Percentiles rank a stretch among this genome's conserved stretches.
These are phyloP conservation scores for Thecaphora frezii DNA, from an alignment of 1,284 basidiomycete species.

Conservation along the genomic window DNA sequence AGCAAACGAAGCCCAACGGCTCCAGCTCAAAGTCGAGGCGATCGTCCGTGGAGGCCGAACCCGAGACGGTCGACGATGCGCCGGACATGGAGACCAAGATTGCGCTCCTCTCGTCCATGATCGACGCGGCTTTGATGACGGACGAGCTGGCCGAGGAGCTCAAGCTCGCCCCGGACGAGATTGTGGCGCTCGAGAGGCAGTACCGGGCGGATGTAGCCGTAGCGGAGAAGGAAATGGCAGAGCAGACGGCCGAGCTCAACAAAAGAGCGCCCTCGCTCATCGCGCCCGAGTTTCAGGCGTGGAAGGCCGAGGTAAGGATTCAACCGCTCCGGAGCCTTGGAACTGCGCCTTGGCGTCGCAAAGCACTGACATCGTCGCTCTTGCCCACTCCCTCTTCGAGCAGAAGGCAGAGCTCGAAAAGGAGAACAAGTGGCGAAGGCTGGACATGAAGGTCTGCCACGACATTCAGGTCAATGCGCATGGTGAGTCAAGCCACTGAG, in stretches of 20 bases:
- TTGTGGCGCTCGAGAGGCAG: slow-evolving; percentile 13
- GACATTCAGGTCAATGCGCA: slow-evolving; percentile 27
- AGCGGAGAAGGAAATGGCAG: slow-evolving; percentile 27
- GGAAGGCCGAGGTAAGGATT: slow-evolving; percentile 16
- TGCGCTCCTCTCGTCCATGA: slow-evolving; percentile 19
- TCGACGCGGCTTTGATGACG: slow-evolving; percentile 33
- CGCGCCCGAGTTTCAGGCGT: slow-evolving; percentile 22
- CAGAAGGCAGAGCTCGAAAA: slow-evolving; percentile 18
- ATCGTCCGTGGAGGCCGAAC: too few species aligned
- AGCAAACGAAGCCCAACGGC: too few species aligned
- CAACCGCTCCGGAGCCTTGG: too few species aligned
- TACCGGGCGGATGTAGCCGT: slow-evolving; percentile 12
- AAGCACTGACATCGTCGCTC: too few species aligned
- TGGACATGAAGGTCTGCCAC: slow-evolving; percentile 14
- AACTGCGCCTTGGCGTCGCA: not conserved
- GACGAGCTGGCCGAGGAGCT: slow-evolving; percentile 26
- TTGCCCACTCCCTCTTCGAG: not conserved
- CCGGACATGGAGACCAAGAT: slow-evolving; percentile 35
- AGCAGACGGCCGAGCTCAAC: slow-evolving; percentile 36
- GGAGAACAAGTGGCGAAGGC: slow-evolving; percentile 22
- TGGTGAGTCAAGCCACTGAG: too few species aligned
- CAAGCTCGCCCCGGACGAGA: slow-evolving; percentile 21
- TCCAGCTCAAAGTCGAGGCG: too few species aligned
- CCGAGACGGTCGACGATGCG: slow-evolving; percentile 13
- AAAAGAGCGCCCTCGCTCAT: slow-evolving; percentile 34